Conservation (phyloP, 2,329 filamentous ascomycete species). For the Penicillium sp. region DNA sequence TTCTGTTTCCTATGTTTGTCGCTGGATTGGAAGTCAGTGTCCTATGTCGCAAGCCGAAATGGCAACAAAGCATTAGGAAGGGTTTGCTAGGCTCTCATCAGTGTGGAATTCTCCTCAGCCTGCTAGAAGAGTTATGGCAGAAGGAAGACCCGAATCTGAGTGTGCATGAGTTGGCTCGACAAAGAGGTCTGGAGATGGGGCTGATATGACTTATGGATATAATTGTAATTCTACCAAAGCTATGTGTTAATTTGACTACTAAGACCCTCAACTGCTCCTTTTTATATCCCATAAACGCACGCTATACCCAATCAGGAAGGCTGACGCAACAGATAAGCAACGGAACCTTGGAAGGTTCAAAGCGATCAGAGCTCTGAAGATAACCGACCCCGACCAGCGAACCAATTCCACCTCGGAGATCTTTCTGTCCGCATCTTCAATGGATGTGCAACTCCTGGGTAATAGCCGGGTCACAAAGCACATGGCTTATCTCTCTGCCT, state of each 20-base stretch:
- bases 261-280: neutral
- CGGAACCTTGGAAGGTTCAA: neutral
- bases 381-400: neutral
- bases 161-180: conserved; percentile 21
- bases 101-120: conserved; percentile 11
- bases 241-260: neutral
- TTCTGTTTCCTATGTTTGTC: conserved; percentile 23
- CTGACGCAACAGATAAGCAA: conserved; percentile 11
- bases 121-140: conserved; percentile 27
- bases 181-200: conserved; percentile 23
- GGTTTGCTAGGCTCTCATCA: conserved; percentile 6
- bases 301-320: conserved; percentile 16
- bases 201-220: conserved; percentile 12
- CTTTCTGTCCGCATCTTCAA: neutral
- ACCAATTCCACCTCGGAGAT: neutral
- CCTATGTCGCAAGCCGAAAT: conserved; percentile 12
- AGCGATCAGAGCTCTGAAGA: neutral
- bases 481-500: neutral
- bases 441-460: neutral
- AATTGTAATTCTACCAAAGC: neutral
- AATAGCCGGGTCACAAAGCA: neutral
- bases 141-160: conserved; percentile 8
- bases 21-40: conserved; percentile 19
- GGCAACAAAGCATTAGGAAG: conserved; percentile 16
- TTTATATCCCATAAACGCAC: neutral